phyloP scores from a whole-genome alignment of 805 yeast genomes.

The Pichia phayaonensis region DNA sequence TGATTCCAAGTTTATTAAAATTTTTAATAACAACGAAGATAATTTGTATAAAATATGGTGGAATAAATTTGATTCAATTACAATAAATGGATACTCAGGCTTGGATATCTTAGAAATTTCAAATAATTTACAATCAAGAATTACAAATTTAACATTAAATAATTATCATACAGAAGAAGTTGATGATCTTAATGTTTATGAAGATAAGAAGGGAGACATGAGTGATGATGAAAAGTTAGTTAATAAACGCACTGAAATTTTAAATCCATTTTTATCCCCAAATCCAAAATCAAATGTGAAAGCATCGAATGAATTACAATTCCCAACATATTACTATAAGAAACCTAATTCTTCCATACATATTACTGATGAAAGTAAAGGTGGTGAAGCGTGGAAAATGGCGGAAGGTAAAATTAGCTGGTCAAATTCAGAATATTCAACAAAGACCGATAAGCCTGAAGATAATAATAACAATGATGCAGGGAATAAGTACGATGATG shows the following conservation, averaged over 20 bases:
- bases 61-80: constrained; percentile 18
- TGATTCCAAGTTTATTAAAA: constrained; percentile 10
- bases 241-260: not conserved
- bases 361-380: constrained; percentile 12
- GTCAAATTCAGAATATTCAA: constrained; percentile 5
- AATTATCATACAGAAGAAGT: not conserved
- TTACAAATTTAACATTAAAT: not conserved
- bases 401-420: constrained; percentile 19
- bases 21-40: constrained; percentile 13
- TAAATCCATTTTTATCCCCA: constrained; percentile 7
- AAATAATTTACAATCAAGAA: constrained; percentile 17
- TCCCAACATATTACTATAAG: constrained; percentile 23
- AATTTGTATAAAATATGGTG: constrained; percentile 27
- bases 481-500: not conserved
- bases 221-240: not conserved
- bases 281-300: not conserved
- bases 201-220: not conserved
- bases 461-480: not conserved
- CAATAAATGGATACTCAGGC: constrained; percentile 12
- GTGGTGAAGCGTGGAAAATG: constrained; percentile 30
- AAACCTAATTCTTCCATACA: constrained; percentile 8
- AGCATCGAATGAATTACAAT: not conserved
- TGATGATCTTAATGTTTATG: not conserved
- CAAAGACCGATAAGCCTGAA: not conserved
- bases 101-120: constrained; percentile 17